These are phyloP conservation scores for Pythium myriotylum DNA, from an alignment of 352 stramenopile genomes.

Conservation along the genomic window DNA sequence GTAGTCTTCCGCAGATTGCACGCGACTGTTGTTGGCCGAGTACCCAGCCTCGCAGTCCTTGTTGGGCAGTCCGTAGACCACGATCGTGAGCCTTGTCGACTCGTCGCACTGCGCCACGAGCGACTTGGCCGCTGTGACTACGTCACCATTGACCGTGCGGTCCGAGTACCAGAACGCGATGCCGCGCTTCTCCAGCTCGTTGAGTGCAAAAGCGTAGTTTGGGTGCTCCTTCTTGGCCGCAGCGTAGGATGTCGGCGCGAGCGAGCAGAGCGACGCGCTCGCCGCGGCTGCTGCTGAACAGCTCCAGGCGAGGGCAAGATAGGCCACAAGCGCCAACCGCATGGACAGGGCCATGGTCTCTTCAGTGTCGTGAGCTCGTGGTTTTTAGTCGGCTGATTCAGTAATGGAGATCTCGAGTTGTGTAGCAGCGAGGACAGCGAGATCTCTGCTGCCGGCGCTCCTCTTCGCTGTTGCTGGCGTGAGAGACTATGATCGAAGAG, in stretches of 20 bases:
- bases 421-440: no score
- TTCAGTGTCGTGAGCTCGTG: not conserved
- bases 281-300: not conserved
- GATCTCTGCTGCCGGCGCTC: no score
- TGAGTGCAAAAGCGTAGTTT: slow-evolving; percentile 44
- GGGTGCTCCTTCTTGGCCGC: slow-evolving; percentile 46
- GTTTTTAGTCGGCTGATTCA: not conserved
- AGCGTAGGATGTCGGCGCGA: slow-evolving; percentile 46
- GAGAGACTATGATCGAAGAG: no score
- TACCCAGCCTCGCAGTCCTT: slow-evolving; percentile 70
- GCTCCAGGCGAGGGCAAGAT: not conserved
- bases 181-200: slow-evolving; percentile 50
- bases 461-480: no score
- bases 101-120: slow-evolving; percentile 42
- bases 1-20: slow-evolving; percentile 49
- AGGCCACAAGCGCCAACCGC: not conserved
- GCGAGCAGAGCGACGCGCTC: slow-evolving; percentile 50
- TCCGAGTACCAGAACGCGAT: slow-evolving; percentile 58
- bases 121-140: slow-evolving; percentile 34
- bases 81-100: slow-evolving; percentile 50
- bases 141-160: slow-evolving; percentile 36
- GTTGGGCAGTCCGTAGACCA: slow-evolving; percentile 74
- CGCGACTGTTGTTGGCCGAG: slow-evolving; percentile 38
- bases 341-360: not conserved
- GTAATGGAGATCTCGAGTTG: no score